Evolutionary conservation across 225 moss, liverwort and hornwort species (phyloP).

Genomic region (Pseudoscleropodium purum): DNA sequence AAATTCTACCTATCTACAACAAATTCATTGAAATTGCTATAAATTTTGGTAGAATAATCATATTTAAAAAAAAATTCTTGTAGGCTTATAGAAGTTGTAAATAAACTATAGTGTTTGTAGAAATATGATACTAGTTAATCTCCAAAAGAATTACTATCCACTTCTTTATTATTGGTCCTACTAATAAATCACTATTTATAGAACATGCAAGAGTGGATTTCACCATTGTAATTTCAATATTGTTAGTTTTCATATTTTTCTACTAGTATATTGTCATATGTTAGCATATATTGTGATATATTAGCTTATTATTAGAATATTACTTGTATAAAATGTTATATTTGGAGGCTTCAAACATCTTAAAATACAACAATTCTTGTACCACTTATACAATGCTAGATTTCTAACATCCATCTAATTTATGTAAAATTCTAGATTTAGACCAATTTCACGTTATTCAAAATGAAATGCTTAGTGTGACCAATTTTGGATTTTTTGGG

Average conservation of each 20-base stretch:
- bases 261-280: neutral
- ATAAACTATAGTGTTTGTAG: neutral
- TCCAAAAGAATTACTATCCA: neutral
- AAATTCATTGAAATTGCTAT: neutral
- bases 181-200: neutral
- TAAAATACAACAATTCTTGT: neutral
- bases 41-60: too few relatives aligned
- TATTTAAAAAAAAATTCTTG: neutral
- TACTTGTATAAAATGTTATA: neutral
- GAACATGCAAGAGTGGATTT: neutral
- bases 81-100: neutral
- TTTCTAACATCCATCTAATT: fast-evolving
- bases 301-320: neutral
- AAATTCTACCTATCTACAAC: neutral
- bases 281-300: neutral
- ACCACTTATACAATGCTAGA: neutral
- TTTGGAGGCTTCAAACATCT: neutral
- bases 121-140: neutral
- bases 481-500: neutral
- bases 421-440: neutral
- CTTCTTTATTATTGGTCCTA: neutral
- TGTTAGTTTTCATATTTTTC: neutral
- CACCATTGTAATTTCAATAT: neutral
- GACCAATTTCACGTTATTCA: neutral
- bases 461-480: neutral